Percentiles rank a stretch among this genome's conserved stretches.
Conservation (phyloP, 2,329 filamentous ascomycete species). For the Juglanconis oblonga region DNA sequence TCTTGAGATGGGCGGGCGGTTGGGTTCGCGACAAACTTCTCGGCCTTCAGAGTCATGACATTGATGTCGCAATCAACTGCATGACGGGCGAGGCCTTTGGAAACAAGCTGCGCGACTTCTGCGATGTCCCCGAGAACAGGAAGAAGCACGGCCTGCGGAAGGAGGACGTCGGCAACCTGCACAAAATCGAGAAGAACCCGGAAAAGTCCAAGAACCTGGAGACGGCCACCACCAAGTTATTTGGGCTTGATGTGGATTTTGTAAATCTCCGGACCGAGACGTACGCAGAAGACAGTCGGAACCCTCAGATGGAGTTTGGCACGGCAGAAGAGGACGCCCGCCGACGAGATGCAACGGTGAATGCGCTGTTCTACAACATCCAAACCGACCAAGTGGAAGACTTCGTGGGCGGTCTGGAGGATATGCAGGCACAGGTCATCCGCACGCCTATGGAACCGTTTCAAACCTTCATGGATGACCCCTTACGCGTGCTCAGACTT, state of each 20-base stretch:
- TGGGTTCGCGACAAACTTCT: constrained; percentile 87
- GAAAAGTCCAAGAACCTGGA: constrained; percentile 97
- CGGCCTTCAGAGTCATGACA: constrained; percentile 70
- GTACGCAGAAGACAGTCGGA: constrained; percentile 84
- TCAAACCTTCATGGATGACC: constrained; percentile 93
- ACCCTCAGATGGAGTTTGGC: constrained; percentile 90
- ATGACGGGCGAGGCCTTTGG: constrained; percentile 81
- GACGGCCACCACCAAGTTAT: constrained; percentile 81
- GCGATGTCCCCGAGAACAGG: constrained; percentile 56
- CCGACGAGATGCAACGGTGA: constrained; percentile 88
- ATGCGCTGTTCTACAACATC: constrained; percentile 94
- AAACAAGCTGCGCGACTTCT: constrained; percentile 65
- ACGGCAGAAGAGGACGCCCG: constrained; percentile 87
- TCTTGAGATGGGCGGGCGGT: constrained; percentile 77
- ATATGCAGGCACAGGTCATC: constrained; percentile 71
- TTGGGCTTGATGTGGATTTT: constrained; percentile 87
- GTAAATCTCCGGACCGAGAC: constrained; percentile 93
- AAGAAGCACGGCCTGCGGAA: constrained; percentile 57
- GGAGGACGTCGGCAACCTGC: constrained; percentile 68
- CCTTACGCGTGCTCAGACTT: constrained; percentile 78
- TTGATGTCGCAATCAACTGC: constrained; percentile 80
- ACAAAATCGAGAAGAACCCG: constrained; percentile 88
- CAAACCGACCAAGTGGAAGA: constrained; percentile 79
- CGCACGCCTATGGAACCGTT: constrained; percentile 83
- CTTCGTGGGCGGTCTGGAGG: constrained; percentile 73